Evolutionary conservation across 345 rosid species (phyloP).

Genomic region (Eucalyptus victrix): DNA sequence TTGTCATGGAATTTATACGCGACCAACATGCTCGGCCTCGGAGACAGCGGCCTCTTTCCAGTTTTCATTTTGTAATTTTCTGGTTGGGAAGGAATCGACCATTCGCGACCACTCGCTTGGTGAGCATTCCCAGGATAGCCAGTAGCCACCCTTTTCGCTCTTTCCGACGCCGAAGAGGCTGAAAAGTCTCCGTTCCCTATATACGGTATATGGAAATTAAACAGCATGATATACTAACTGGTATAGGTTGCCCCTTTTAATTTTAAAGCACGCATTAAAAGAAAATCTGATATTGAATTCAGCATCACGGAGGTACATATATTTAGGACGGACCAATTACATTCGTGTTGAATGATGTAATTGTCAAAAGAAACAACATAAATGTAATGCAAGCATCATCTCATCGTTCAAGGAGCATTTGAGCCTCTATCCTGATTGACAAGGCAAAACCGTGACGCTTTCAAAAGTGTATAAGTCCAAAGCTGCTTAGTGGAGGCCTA

Average conservation of each 20-base stretch:
- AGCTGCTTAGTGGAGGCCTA: background rate
- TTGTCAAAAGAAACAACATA: fast-evolving
- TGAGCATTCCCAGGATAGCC: background rate
- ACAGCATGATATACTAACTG: fast-evolving
- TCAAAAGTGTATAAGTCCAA: background rate
- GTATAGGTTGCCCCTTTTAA: background rate
- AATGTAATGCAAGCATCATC: background rate
- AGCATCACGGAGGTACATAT: fast-evolving
- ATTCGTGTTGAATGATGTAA: background rate
- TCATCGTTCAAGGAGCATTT: background rate
- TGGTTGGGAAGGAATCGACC: background rate
- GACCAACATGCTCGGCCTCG: background rate
- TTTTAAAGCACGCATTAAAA: fast-evolving
- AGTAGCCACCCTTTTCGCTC: background rate
- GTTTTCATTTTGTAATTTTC: background rate
- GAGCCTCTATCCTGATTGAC: background rate
- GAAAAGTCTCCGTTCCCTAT: background rate
- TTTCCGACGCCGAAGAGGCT: background rate
- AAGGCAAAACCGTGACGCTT: background rate
- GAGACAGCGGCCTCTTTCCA: background rate
- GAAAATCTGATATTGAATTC: background rate
- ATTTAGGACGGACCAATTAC: background rate
- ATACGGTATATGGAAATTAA: background rate
- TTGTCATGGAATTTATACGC: background rate
- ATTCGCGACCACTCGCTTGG: background rate